Percentiles rank a stretch among this genome's conserved stretches.
These are phyloP conservation scores for Xylaria bambusicola DNA, from an alignment of 495 filamentous ascomycete species.

Conservation along the genomic window DNA sequence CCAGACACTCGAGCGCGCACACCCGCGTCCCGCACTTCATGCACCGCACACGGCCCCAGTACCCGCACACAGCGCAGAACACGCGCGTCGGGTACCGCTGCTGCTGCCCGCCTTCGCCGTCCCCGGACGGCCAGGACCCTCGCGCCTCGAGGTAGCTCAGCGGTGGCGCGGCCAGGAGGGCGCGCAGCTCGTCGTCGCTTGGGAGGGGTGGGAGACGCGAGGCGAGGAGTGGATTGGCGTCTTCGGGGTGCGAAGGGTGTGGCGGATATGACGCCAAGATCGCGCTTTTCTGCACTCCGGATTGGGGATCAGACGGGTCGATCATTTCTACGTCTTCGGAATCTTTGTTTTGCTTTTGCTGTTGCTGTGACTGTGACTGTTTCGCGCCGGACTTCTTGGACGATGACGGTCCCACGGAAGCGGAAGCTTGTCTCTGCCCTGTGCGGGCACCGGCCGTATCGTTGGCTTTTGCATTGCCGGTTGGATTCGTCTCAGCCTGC, in stretches of 20 bases:
- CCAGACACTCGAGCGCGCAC: slow-evolving; percentile 81
- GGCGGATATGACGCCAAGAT: slow-evolving; percentile 22
- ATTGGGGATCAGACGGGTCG: slow-evolving; percentile 24
- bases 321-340: slow-evolving; percentile 40
- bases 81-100: slow-evolving; percentile 57
- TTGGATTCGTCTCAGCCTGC: slow-evolving; percentile 37
- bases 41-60: slow-evolving; percentile 86
- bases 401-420: neutral
- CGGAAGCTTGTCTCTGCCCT: slow-evolving; percentile 10
- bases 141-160: slow-evolving; percentile 78
- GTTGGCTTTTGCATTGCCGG: slow-evolving; percentile 13
- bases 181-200: slow-evolving; percentile 65
- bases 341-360: slow-evolving; percentile 2
- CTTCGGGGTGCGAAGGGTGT: slow-evolving; percentile 33
- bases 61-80: slow-evolving; percentile 90
- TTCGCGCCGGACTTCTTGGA: slow-evolving; percentile 8
- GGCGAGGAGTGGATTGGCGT: slow-evolving; percentile 63
- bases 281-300: neutral
- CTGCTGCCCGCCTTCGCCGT: slow-evolving; percentile 28
- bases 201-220: slow-evolving; percentile 66
- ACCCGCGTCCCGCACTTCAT: slow-evolving; percentile 78
- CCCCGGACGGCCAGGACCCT: slow-evolving; percentile 40
- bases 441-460: slow-evolving; percentile 3
- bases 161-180: slow-evolving; percentile 68
- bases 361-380: too few species aligned